Percentiles rank a stretch among this genome's conserved stretches.
These are phyloP conservation scores for Alternaria gaisen DNA, from an alignment of 2,329 filamentous ascomycete species.

Conservation along the genomic window DNA sequence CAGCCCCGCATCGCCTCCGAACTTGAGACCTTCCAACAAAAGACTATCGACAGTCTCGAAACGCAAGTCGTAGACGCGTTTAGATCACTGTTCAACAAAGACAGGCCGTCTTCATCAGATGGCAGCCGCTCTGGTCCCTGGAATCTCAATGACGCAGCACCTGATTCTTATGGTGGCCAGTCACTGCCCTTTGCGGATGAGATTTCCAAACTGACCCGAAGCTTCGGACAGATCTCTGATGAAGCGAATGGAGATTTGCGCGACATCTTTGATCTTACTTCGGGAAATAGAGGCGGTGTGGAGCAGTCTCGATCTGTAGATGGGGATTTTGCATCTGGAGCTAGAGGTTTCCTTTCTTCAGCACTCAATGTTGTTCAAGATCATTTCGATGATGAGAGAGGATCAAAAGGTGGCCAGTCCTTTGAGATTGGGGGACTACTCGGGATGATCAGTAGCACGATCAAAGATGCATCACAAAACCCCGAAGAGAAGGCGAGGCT, in stretches of 20 bases:
- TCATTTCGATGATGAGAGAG: conserved; percentile 31
- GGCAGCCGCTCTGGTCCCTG: conserved; percentile 28
- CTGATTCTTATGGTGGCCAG: conserved; percentile 40
- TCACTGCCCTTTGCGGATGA: conserved; percentile 43
- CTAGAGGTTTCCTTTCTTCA: conserved; percentile 37
- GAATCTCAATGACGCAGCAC: conserved; percentile 38
- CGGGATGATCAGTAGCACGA: conserved; percentile 37
- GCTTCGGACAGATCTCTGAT: conserved; percentile 40
- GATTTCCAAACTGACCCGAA: conserved; percentile 40
- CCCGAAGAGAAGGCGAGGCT: conserved; percentile 42
- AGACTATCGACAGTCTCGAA: conserved; percentile 44
- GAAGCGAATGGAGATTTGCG: conserved; percentile 39
- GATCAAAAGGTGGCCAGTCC: conserved; percentile 22
- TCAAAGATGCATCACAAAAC: conserved; percentile 41
- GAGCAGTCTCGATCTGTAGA: conserved; percentile 24
- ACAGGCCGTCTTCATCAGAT: conserved; percentile 25
- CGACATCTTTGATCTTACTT: conserved; percentile 40
- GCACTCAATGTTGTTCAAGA: conserved; percentile 39
- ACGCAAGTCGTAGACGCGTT: conserved; percentile 42
- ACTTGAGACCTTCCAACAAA: conserved; percentile 42
- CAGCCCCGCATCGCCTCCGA: conserved; percentile 44
- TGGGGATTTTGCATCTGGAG: conserved; percentile 28
- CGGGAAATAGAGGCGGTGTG: conserved; percentile 22
- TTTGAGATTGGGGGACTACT: conserved; percentile 39
- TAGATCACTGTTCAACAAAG: conserved; percentile 37